These are phyloP conservation scores for Jamesozyma gamospora DNA, from an alignment of 805 yeast genomes.

Conservation along the genomic window DNA sequence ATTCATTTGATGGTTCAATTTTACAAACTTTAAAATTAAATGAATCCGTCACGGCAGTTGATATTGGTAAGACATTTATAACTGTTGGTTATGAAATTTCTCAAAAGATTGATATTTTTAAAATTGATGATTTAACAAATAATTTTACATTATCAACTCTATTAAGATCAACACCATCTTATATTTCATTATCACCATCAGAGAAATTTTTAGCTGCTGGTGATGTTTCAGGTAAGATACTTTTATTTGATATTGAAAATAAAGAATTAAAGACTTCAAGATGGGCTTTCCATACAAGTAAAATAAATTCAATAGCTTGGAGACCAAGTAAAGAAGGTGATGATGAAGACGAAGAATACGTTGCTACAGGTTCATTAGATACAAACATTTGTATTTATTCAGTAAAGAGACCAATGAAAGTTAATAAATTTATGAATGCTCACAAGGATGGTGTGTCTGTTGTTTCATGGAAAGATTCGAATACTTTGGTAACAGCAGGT, in stretches of 20 bases:
- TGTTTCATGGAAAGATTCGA: slow-evolving; percentile 54
- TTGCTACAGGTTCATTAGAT: slow-evolving; percentile 77
- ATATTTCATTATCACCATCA: slow-evolving; percentile 60
- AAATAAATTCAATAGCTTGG: slow-evolving; percentile 73
- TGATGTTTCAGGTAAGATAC: slow-evolving; percentile 76
- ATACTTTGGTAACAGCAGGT: slow-evolving; percentile 58
- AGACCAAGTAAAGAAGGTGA: slow-evolving; percentile 35
- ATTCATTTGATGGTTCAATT: slow-evolving; percentile 29
- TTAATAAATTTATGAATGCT: slow-evolving; percentile 61
- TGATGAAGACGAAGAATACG: slow-evolving; percentile 46
- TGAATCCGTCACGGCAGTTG: slow-evolving; percentile 39
- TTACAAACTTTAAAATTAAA: slow-evolving; percentile 25
- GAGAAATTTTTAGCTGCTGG: slow-evolving; percentile 70
- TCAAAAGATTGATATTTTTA: slow-evolving; percentile 34
- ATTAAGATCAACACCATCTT: slow-evolving; percentile 53
- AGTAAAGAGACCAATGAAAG: slow-evolving; percentile 67
- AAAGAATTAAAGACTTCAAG: slow-evolving; percentile 62
- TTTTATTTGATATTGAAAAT: slow-evolving; percentile 51
- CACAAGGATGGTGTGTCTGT: slow-evolving; percentile 82
- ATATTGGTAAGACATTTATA: slow-evolving; percentile 33
- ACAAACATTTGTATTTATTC: slow-evolving; percentile 73
- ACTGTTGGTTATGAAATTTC: slow-evolving; percentile 41
- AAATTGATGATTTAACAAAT: slow-evolving; percentile 24
- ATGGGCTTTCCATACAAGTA: slow-evolving; percentile 93
- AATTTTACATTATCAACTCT: slow-evolving; percentile 31